A percentile compares a stretch with the other conserved stretches of the same genome.
phyloP scores from a whole-genome alignment of 73 alveolate genomes.

The Paramecium sexaurelia region DNA sequence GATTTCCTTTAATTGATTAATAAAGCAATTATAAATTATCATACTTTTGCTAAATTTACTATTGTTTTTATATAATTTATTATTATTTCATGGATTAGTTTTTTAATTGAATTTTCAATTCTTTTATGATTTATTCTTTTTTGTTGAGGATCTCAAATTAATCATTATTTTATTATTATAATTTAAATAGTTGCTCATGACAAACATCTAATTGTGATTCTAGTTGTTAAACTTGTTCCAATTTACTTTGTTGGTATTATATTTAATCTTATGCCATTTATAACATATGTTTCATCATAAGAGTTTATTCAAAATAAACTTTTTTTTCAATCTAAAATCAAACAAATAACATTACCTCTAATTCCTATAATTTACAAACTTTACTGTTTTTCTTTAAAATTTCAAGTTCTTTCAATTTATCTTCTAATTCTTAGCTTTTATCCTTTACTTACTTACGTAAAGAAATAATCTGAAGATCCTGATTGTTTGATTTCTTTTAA shows the following conservation, averaged over 20 bases:
- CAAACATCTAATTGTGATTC: constrained; percentile 23
- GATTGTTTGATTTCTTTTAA: not conserved
- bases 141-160: not conserved
- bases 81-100: not conserved
- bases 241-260: not conserved
- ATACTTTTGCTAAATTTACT: not conserved
- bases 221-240: not conserved
- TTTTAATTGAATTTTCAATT: not conserved
- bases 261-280: constrained; percentile 28
- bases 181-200: not conserved
- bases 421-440: constrained; percentile 26
- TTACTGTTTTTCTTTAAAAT: not conserved
- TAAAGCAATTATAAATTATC: constrained; percentile 1
- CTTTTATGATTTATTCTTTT: not conserved
- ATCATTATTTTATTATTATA: not conserved
- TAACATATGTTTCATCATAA: constrained; percentile 38
- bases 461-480: not conserved
- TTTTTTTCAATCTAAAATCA: not conserved
- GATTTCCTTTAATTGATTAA: not conserved
- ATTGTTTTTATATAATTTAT: not conserved
- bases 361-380: constrained; percentile 26
- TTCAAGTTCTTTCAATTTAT: not conserved
- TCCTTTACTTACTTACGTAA: not conserved
- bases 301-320: constrained; percentile 21
- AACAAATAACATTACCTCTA: not conserved